Percentiles rank a stretch among this genome's conserved stretches.
phyloP scores from a whole-genome alignment of 345 rosid genomes.

The Microcos paniculata region DNA sequence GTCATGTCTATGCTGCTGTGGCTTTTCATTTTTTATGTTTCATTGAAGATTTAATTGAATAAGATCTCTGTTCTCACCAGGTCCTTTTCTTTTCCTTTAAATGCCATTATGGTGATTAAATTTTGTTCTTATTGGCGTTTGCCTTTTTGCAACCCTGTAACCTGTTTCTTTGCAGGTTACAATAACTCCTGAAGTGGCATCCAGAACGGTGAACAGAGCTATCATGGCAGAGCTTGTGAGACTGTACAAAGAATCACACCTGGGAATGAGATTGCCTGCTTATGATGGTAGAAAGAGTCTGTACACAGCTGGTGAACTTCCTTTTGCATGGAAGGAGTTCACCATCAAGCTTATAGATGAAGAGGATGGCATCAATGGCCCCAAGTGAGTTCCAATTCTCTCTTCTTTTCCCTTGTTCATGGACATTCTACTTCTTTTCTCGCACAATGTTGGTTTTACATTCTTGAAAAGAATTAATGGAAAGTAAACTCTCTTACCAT shows the following conservation, averaged over 20 bases:
- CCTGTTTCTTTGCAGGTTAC: constrained; percentile 76
- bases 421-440: constrained; percentile 3
- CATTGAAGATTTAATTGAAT: constrained; percentile 38
- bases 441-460: constrained; percentile 4
- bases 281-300: constrained; percentile 96
- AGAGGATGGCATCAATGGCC: constrained; percentile 73
- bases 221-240: constrained; percentile 93
- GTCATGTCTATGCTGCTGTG: constrained; percentile 22
- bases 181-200: constrained; percentile 91
- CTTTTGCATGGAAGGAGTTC: constrained; percentile 89
- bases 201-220: constrained; percentile 80
- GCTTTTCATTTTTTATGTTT: constrained; percentile 27
- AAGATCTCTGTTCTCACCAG: constrained; percentile 23
- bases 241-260: constrained; percentile 80
- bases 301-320: constrained; percentile 96
- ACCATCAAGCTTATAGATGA: constrained; percentile 74
- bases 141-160: constrained; percentile 30
- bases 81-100: constrained; percentile 25
- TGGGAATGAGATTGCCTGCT: constrained; percentile 94
- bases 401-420: neutral
- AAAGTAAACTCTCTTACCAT: neutral
- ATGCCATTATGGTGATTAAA: constrained; percentile 32
- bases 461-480: constrained; percentile 5
- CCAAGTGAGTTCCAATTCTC: constrained; percentile 52
- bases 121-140: constrained; percentile 49